phyloP scores from a whole-genome alignment of 1,284 basidiomycete genomes.

The Boletus semigastroideus region DNA sequence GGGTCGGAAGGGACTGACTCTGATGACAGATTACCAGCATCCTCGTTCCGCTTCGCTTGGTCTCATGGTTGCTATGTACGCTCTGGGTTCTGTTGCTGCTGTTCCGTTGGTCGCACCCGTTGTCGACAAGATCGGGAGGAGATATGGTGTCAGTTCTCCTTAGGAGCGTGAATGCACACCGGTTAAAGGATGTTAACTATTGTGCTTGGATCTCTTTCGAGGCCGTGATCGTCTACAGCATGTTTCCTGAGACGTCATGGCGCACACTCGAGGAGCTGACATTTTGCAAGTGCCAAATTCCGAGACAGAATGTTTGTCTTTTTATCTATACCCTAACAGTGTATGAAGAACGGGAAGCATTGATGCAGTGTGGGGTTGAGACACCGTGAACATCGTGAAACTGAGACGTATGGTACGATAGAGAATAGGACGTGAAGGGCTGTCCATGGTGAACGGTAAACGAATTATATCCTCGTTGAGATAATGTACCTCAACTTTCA shows the following conservation, averaged over 20 bases:
- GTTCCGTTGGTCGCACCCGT: slow-evolving; percentile 11
- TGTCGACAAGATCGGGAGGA: slow-evolving; percentile 16
- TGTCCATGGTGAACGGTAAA: too few species aligned
- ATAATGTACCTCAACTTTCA: too few species aligned
- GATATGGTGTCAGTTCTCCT: slow-evolving; percentile 15
- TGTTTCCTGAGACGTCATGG: slow-evolving; percentile 54
- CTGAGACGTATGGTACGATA: background rate
- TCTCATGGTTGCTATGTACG: slow-evolving; percentile 13
- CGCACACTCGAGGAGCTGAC: slow-evolving; percentile 58
- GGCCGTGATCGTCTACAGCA: slow-evolving; percentile 47
- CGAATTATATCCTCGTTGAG: too few species aligned
- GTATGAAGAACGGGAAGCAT: slow-evolving; percentile 1
- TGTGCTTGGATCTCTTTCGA: slow-evolving; percentile 47
- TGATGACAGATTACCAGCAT: slow-evolving; percentile 11
- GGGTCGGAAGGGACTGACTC: background rate
- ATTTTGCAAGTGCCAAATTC: slow-evolving; percentile 44
- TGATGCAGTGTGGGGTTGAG: background rate
- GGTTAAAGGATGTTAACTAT: slow-evolving; percentile 24
- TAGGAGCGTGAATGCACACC: background rate
- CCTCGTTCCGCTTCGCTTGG: slow-evolving; percentile 18
- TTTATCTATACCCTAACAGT: background rate
- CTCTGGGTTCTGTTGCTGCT: slow-evolving; percentile 10
- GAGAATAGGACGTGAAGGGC: background rate
- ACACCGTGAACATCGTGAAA: background rate
- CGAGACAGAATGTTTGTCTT: background rate